These are phyloP conservation scores for Nannochloris sp. DNA, from an alignment of 139 green algal genomes.

Conservation along the genomic window DNA sequence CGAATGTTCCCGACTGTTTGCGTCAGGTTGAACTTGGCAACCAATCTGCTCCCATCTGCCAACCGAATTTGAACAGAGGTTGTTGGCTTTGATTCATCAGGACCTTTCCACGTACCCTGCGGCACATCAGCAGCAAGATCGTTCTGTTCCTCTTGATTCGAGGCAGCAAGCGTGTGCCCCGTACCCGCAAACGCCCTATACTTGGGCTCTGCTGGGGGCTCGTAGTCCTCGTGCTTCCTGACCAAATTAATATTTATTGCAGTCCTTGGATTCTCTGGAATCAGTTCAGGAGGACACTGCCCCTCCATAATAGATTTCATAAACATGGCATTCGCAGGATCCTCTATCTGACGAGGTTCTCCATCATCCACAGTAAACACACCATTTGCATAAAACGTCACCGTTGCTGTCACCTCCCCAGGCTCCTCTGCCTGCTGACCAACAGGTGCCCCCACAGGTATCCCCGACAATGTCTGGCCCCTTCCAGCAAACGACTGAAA, in stretches of 20 bases:
- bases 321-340: conserved; percentile 68
- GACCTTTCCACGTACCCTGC: conserved; percentile 46
- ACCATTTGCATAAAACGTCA: conserved; percentile 76
- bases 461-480: conserved; percentile 54
- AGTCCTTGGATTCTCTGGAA: conserved; percentile 23
- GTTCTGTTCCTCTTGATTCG: background rate
- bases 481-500: conserved; percentile 44
- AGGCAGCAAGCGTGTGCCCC: conserved; percentile 44
- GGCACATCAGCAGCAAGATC: background rate
- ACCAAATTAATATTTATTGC: conserved; percentile 79
- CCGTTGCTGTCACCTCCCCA: conserved; percentile 27
- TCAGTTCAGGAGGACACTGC: conserved; percentile 61
- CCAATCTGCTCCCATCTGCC: conserved; percentile 65
- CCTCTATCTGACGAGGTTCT: conserved; percentile 34
- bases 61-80: conserved; percentile 83
- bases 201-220: conserved; percentile 33
- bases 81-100: conserved; percentile 56
- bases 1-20: conserved; percentile 75
- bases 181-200: conserved; percentile 60
- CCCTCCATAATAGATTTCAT: conserved; percentile 56
- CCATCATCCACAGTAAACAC: conserved; percentile 80
- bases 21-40: conserved; percentile 72
- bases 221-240: conserved; percentile 63
- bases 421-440: background rate
- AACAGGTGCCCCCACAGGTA: conserved; percentile 22